These are phyloP conservation scores for Trichoderma atroviride DNA, from an alignment of 2,329 filamentous ascomycete species.

Conservation along the genomic window DNA sequence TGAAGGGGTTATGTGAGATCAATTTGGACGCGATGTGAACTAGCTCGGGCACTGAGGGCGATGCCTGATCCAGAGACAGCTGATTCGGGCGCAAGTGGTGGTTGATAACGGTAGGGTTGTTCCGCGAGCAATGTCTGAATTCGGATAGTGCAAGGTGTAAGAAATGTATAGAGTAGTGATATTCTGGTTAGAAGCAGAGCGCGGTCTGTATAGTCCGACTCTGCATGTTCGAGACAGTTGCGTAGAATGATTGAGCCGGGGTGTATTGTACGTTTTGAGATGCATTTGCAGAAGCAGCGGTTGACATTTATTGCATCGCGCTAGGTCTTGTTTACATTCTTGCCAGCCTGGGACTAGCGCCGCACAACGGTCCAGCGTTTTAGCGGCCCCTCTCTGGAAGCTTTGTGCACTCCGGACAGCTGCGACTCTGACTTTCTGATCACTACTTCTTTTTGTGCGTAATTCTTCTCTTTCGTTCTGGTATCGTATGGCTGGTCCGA, in stretches of 20 bases:
- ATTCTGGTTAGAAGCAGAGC: neutral
- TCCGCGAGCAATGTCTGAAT: neutral
- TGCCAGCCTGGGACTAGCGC: slow-evolving; percentile 26
- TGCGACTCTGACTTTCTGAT: neutral
- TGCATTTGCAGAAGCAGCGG: neutral
- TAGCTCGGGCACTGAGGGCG: neutral
- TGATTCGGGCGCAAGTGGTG: neutral
- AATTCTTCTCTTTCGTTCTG: neutral
- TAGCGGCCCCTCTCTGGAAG: neutral
- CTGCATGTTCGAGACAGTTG: slow-evolving; percentile 1
- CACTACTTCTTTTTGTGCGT: neutral
- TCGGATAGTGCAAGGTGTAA: slow-evolving; percentile 1
- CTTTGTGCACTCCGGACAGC: neutral
- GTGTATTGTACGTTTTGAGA: neutral
- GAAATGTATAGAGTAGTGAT: slow-evolving; percentile 2
- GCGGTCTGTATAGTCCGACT: neutral
- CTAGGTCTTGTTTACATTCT: slow-evolving; percentile 28
- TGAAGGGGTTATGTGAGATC: neutral
- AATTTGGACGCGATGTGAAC: neutral
- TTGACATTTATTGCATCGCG: slow-evolving; percentile 22
- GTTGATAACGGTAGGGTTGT: neutral
- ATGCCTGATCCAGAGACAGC: neutral
- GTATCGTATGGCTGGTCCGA: neutral
- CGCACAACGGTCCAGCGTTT: neutral
- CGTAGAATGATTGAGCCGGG: slow-evolving; percentile 11